Conservation (phyloP, 2,329 filamentous ascomycete genomes). For the Helicocarpus griseus region DNA sequence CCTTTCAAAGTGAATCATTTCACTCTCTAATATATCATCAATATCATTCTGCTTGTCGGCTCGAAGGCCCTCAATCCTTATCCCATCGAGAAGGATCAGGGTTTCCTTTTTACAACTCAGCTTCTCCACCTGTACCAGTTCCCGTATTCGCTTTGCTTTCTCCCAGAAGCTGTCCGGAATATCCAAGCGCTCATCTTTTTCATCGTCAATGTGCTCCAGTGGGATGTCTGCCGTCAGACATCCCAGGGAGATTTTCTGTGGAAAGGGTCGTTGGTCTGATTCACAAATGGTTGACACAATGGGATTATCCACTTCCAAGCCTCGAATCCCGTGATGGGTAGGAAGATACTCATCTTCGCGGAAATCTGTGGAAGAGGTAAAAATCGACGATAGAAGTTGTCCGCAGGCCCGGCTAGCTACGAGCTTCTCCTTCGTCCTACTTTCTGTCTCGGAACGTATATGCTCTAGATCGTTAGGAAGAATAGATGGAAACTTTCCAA, state of each 20-base stretch:
- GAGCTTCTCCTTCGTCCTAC: slow-evolving; percentile 24
- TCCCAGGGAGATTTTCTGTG: slow-evolving; percentile 16
- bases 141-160: slow-evolving; percentile 17
- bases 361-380: slow-evolving; percentile 9
- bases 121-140: slow-evolving; percentile 16
- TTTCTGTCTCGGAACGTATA: background rate
- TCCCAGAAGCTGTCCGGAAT: slow-evolving; percentile 31
- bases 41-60: slow-evolving; percentile 14
- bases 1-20: background rate
- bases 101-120: slow-evolving; percentile 18
- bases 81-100: slow-evolving; percentile 20
- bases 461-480: background rate
- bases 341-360: slow-evolving; percentile 16
- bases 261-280: slow-evolving; percentile 34
- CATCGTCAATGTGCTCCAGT: slow-evolving; percentile 25
- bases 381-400: slow-evolving; percentile 22
- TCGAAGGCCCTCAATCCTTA: slow-evolving; percentile 16
- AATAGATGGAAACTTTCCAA: slow-evolving; percentile 10
- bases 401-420: slow-evolving; percentile 22
- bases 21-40: slow-evolving; percentile 13
- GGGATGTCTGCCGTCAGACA: slow-evolving; percentile 23
- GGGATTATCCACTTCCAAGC: slow-evolving; percentile 37
- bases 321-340: slow-evolving; percentile 14
- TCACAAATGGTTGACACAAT: slow-evolving; percentile 38
- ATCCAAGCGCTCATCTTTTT: slow-evolving; percentile 34